These are phyloP conservation scores for Penicillium sp. DNA, from an alignment of 2,329 filamentous ascomycete species.

Conservation along the genomic window DNA sequence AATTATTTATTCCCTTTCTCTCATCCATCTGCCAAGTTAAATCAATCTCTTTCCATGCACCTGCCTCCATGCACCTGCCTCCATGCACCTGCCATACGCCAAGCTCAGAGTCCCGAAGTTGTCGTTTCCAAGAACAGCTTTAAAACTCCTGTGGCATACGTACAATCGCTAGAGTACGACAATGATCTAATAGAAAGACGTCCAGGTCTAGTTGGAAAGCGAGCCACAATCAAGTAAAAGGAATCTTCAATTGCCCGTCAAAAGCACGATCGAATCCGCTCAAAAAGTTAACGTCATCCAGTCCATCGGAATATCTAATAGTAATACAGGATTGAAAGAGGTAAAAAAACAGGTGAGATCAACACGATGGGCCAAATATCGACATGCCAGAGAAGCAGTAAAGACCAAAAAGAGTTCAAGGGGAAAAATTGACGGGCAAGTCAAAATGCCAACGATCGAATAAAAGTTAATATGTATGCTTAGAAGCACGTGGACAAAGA, in stretches of 20 bases:
- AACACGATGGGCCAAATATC: slow-evolving; percentile 4
- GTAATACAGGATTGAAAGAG: slow-evolving; percentile 11
- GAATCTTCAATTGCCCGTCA: slow-evolving; percentile 10
- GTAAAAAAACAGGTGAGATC: slow-evolving; percentile 1
- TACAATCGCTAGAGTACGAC: too few relatives aligned
- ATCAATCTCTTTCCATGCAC: too few relatives aligned
- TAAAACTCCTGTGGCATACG: too few relatives aligned
- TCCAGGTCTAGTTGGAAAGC: not conserved
- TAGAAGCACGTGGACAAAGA: slow-evolving; percentile 9
- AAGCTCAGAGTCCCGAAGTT: too few relatives aligned
- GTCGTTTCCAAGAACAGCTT: too few relatives aligned
- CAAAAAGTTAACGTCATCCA: slow-evolving; percentile 3
- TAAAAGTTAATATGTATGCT: slow-evolving; percentile 1
- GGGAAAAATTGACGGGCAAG: not conserved
- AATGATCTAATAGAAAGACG: too few relatives aligned
- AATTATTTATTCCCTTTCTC: too few relatives aligned
- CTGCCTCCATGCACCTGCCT: too few relatives aligned
- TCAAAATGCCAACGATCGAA: slow-evolving; percentile 1
- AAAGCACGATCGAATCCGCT: slow-evolving; percentile 3
- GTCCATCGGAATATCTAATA: slow-evolving; percentile 5
- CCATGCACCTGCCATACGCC: too few relatives aligned
- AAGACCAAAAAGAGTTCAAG: not conserved
- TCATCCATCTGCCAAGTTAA: too few relatives aligned
- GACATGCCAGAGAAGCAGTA: slow-evolving; percentile 1
- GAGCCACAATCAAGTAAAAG: not conserved